Evolutionary conservation across 768 basidiomycete species (phyloP), one percentile per base, ranked within the genome.

Genomic region (Pisolithus marmoratus): DNA sequence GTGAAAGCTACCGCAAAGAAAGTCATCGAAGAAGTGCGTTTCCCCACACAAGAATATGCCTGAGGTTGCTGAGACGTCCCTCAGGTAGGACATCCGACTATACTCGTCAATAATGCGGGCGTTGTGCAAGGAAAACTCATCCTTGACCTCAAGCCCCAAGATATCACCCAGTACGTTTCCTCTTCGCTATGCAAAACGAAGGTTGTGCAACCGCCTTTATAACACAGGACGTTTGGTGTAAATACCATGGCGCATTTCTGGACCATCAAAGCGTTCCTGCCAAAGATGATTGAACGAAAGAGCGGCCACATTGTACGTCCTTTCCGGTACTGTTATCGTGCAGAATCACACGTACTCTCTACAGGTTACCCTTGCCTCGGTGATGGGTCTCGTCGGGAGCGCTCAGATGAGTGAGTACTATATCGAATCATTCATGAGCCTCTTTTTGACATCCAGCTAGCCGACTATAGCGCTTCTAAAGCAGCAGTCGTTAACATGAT

Each of bases 101-200:
- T 97, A 37, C 71, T 99, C 22, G 75, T 99, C 59, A 98, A 97
- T 72, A 97, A 95, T 63, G 96, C 95, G 0, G 96, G 94, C 19
- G 84, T 96, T 52, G 90, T 89, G 23, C 90, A 94, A 69, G 93
- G 94, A 23, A 94, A 94, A 60, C 70, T 84, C 2, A 71, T 99
- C 29, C 70, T 94, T 12, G 94, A 97, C 61, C 73, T 96, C 52
- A 72, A 69, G 2, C 79, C 87, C 5, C 77, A 82, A 49, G 95
- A 99, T 61, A 68, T 98, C 42, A 72, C 81, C 57, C 85, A 93
- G 95, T 96, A 54, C 55, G 61, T 14, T 42, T 23, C 9, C 40
- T 44, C 19, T 36, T 37, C 8, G 7, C 19, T 40, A 34, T 29
- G n/a, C 38, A 17, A 42, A 26, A 27, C 40, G 24, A 11, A 34